Conservation (phyloP, 2,329 filamentous ascomycete genomes). For the Xenoacremonium recifei region DNA sequence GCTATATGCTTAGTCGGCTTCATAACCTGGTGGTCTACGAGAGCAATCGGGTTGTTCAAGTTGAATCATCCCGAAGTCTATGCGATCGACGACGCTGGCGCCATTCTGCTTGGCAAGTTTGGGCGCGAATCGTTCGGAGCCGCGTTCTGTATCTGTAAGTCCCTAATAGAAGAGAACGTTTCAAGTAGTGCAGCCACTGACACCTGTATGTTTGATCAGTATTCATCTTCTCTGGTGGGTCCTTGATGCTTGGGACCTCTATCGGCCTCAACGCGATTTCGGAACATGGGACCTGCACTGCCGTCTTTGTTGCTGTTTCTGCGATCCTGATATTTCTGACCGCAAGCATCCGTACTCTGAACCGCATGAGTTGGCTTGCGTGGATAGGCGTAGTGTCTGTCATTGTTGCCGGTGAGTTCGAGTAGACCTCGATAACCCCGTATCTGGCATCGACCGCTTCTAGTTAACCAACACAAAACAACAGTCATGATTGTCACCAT, state of each 20-base stretch:
- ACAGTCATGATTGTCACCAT: conserved; percentile 21
- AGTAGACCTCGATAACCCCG: too few species aligned
- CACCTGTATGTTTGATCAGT: too few species aligned
- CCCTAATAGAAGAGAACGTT: too few species aligned
- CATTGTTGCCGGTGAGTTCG: conserved; percentile 24
- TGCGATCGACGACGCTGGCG: conserved; percentile 50
- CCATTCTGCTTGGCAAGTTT: conserved; percentile 43
- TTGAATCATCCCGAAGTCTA: conserved; percentile 48
- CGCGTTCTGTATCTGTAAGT: conserved; percentile 33
- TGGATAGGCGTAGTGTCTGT: conserved; percentile 30
- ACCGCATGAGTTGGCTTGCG: conserved; percentile 30
- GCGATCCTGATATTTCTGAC: conserved; percentile 25
- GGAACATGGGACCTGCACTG: conserved; percentile 35
- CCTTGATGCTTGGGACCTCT: conserved; percentile 39
- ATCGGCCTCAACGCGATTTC: conserved; percentile 39
- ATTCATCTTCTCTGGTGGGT: conserved; percentile 32
- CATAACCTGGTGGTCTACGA: conserved; percentile 49
- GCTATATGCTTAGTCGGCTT: conserved; percentile 35
- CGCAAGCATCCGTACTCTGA: conserved; percentile 30
- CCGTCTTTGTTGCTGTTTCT: conserved; percentile 35
- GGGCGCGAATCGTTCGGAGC: conserved; percentile 41
- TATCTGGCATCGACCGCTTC: too few species aligned
- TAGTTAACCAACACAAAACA: too few species aligned
- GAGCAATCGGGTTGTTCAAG: conserved; percentile 50
- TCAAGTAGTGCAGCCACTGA: too few species aligned